Conservation (phyloP, 371 early-diverging fungal species). For the Mucor plumbeus region DNA sequence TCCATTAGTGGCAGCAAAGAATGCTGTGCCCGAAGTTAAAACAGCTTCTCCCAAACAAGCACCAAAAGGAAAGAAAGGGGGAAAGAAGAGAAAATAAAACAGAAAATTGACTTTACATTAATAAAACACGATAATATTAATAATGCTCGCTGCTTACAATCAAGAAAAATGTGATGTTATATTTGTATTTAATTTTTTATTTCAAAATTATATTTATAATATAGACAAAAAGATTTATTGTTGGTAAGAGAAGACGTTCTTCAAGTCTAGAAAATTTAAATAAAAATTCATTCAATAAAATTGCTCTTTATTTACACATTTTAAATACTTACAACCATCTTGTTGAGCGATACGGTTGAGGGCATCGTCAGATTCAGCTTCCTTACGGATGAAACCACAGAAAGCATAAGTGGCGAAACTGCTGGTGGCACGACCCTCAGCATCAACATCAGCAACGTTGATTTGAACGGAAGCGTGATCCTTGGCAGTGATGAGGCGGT, state of each 20-base stretch:
- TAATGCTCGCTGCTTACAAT: neutral
- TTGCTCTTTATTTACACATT: neutral
- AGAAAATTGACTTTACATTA: too few species aligned
- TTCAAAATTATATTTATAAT: slow-evolving; percentile 1
- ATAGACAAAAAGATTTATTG: slow-evolving; percentile 33
- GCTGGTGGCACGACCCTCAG: slow-evolving; percentile 81
- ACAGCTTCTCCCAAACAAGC: slow-evolving; percentile 29
- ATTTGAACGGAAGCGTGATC: slow-evolving; percentile 99
- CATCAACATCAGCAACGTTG: slow-evolving; percentile 96
- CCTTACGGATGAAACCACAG: slow-evolving; percentile 91
- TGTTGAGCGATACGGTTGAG: slow-evolving; percentile 94
- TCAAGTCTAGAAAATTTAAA: slow-evolving; percentile 39
- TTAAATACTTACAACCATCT: slow-evolving; percentile 73
- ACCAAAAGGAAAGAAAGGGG: slow-evolving; percentile 34
- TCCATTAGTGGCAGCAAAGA: slow-evolving; percentile 18
- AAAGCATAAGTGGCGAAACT: slow-evolving; percentile 89
- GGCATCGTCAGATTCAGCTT: slow-evolving; percentile 95
- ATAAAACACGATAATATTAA: neutral
- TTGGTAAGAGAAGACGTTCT: slow-evolving; percentile 60
- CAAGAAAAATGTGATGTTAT: too few species aligned
- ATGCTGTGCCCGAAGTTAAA: slow-evolving; percentile 18
- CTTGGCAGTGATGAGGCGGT: slow-evolving; percentile 67
- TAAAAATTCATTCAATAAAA: neutral
- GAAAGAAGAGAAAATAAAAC: slow-evolving; percentile 35
- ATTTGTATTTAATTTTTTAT: neutral